A percentile compares a stretch with the other conserved stretches of the same genome.
These are phyloP conservation scores for Lophium mytilinum DNA, from an alignment of 495 filamentous ascomycete genomes.

Conservation along the genomic window DNA sequence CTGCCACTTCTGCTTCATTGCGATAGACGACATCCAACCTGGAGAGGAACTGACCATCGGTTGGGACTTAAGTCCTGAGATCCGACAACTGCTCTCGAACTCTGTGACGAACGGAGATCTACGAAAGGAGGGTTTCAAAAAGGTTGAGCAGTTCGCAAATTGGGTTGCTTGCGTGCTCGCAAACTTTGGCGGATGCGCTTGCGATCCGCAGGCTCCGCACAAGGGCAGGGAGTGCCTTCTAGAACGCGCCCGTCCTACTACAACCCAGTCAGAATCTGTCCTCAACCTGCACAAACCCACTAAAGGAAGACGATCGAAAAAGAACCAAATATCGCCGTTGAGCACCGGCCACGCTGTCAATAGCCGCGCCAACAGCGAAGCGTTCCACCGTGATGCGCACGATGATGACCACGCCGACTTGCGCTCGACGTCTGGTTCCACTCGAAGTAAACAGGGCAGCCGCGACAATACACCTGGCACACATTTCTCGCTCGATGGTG, in stretches of 20 bases:
- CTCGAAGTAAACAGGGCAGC: slow-evolving; percentile 65
- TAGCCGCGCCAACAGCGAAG: slow-evolving; percentile 73
- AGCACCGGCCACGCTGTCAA: slow-evolving; percentile 62
- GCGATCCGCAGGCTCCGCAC: slow-evolving; percentile 42
- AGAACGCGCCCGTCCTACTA: slow-evolving; percentile 53
- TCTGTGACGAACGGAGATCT: slow-evolving; percentile 37
- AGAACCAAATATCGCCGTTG: slow-evolving; percentile 57
- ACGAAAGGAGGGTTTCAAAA: slow-evolving; percentile 33
- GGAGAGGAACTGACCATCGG: slow-evolving; percentile 56
- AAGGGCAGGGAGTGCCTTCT: slow-evolving; percentile 50
- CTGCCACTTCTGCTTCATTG: slow-evolving; percentile 85
- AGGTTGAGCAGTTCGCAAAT: slow-evolving; percentile 47
- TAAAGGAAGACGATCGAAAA: slow-evolving; percentile 45
- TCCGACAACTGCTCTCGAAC: slow-evolving; percentile 35
- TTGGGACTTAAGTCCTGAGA: slow-evolving; percentile 54
- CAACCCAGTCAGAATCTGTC: slow-evolving; percentile 34
- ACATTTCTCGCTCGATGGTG: slow-evolving; percentile 46
- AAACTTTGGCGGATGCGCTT: slow-evolving; percentile 85
- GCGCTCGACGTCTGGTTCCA: slow-evolving; percentile 66
- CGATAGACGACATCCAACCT: slow-evolving; percentile 59
- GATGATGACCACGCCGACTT: slow-evolving; percentile 52
- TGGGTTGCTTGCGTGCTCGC: slow-evolving; percentile 69
- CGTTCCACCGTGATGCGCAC: slow-evolving; percentile 28
- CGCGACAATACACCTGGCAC: slow-evolving; percentile 70
- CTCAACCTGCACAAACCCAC: slow-evolving; percentile 38